Evolutionary conservation across 2,329 filamentous ascomycete genomes (phyloP).

Genomic region (Endothia cerciana): DNA sequence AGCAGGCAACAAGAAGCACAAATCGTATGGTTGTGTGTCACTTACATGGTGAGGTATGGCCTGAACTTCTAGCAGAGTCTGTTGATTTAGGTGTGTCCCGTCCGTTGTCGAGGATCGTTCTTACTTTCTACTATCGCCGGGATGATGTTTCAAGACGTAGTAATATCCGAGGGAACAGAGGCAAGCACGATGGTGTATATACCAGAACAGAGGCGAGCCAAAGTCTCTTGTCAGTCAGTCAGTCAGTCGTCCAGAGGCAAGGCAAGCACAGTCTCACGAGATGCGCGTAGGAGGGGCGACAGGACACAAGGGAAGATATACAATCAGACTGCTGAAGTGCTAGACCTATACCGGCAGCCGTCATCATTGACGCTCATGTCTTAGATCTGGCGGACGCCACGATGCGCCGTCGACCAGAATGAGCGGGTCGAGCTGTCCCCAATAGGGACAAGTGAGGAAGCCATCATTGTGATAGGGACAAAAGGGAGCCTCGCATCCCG

Average conservation of each 20-base stretch:
- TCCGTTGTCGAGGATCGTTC: background rate
- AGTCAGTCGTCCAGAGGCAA: background rate
- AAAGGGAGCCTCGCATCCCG: background rate
- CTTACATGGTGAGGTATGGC: conserved; percentile 32
- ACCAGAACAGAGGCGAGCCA: background rate
- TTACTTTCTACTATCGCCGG: conserved; percentile 12
- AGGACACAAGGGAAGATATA: background rate
- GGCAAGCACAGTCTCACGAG: background rate
- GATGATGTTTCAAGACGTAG: conserved; percentile 11
- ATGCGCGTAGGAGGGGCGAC: background rate
- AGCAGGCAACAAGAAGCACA: background rate
- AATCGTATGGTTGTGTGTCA: conserved; percentile 1
- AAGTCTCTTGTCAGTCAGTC: background rate
- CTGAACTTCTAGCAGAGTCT: background rate
- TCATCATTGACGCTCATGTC: conserved; percentile 26
- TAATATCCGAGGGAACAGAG: too few species aligned
- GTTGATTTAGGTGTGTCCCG: background rate
- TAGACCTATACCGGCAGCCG: conserved; percentile 11
- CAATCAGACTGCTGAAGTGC: background rate
- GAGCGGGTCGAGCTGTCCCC: conserved; percentile 4
- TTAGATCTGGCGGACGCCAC: conserved; percentile 16
- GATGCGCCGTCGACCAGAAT: background rate
- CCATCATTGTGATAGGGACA: background rate
- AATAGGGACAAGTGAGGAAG: conserved; percentile 5
- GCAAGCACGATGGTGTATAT: background rate